These are phyloP conservation scores for Podaxis rugospora DNA, from an alignment of 768 basidiomycete genomes.

Conservation along the genomic window DNA sequence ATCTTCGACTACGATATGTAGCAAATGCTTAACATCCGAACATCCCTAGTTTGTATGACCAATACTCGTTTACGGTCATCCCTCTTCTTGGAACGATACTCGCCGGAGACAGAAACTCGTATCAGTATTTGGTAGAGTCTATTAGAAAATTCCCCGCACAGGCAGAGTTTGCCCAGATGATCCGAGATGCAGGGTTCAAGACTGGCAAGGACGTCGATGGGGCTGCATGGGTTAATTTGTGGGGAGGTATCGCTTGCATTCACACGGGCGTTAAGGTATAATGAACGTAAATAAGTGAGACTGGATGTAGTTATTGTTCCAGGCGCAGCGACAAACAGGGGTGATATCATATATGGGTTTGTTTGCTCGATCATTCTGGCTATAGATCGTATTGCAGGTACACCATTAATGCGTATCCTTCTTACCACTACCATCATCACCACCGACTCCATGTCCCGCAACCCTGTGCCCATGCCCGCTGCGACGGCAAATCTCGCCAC, in stretches of 20 bases:
- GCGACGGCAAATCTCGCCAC: conserved; percentile 68
- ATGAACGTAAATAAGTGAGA: conserved; percentile 4
- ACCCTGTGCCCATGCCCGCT: conserved; percentile 54
- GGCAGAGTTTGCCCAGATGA: conserved; percentile 84
- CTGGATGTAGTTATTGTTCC: not conserved
- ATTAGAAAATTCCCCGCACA: conserved; percentile 93
- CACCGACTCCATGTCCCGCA: conserved; percentile 29
- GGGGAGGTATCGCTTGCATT: conserved; percentile 85
- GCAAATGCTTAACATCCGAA: conserved; percentile 9
- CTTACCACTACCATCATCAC: conserved; percentile 14
- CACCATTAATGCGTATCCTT: conserved; percentile 15
- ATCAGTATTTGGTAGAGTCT: conserved; percentile 97
- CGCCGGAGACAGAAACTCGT: conserved; percentile 91
- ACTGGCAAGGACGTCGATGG: conserved; percentile 71
- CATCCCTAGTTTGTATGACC: conserved; percentile 73
- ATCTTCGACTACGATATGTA: not conserved
- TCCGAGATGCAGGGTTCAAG: conserved; percentile 77
- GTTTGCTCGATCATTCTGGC: conserved; percentile 23
- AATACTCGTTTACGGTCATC: conserved; percentile 94
- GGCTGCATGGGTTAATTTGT: conserved; percentile 81
- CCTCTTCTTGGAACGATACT: conserved; percentile 94
- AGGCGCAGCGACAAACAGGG: not conserved
- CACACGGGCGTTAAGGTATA: conserved; percentile 83
- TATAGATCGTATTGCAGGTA: not conserved
- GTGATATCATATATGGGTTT: conserved; percentile 12